A percentile compares a stretch with the other conserved stretches of the same genome.
phyloP scores from a whole-genome alignment of 2,329 filamentous ascomycete species.

The Trichoderma sp. region DNA sequence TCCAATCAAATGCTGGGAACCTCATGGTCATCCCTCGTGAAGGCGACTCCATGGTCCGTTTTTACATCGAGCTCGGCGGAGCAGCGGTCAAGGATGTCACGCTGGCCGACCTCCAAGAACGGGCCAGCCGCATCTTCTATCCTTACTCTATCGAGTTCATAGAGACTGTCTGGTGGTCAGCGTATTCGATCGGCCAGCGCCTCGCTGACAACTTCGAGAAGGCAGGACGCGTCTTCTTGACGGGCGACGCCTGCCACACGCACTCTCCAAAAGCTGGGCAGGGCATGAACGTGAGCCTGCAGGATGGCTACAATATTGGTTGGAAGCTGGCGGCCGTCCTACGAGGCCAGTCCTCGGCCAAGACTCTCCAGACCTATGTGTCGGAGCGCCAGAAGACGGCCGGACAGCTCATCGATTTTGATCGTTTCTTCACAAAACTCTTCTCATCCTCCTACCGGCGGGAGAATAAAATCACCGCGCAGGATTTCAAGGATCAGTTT shows the following conservation, averaged over 20 bases:
- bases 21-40: not conserved
- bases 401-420: not conserved
- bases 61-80: not conserved
- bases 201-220: not conserved
- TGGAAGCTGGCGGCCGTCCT: not conserved
- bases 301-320: not conserved
- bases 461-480: not conserved
- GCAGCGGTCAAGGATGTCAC: not conserved
- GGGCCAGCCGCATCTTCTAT: not conserved
- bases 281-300: not conserved
- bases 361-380: not conserved
- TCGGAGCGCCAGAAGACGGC: slow-evolving; percentile 1
- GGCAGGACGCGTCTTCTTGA: not conserved
- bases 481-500: not conserved
- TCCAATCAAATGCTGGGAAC: not conserved
- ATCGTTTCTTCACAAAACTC: not conserved
- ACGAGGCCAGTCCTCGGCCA: not conserved
- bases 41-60: not conserved
- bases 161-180: not conserved
- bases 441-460: not conserved
- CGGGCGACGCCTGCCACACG: not conserved
- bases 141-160: not conserved
- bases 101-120: not conserved
- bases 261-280: not conserved
- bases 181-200: not conserved